These are phyloP conservation scores for Fusarium nelsonii DNA, from an alignment of 2,329 filamentous ascomycete genomes.

Conservation along the genomic window DNA sequence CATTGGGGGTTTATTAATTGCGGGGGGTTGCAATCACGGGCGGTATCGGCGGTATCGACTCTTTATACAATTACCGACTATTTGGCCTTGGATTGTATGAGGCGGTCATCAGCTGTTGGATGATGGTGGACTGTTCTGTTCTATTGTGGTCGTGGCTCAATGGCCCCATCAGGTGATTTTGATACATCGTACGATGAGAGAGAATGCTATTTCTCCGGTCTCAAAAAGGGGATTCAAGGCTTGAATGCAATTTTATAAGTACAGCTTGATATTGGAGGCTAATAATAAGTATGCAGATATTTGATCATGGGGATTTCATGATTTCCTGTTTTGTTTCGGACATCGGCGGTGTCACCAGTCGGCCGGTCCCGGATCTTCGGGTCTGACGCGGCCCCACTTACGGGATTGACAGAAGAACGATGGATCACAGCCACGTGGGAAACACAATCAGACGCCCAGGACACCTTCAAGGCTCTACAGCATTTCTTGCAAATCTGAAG, in stretches of 20 bases:
- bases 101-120: constrained; percentile 20
- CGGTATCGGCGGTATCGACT: constrained; percentile 39
- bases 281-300: not conserved
- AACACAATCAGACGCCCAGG: too few relatives aligned
- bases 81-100: constrained; percentile 1
- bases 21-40: constrained; percentile 19
- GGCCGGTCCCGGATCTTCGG: constrained; percentile 14
- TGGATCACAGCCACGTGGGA: not conserved
- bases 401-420: not conserved
- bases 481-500: not conserved
- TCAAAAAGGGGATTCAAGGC: not conserved
- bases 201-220: constrained; percentile 30
- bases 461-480: not conserved
- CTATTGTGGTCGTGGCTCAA: constrained; percentile 24
- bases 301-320: not conserved
- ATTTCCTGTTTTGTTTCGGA: not conserved
- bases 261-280: not conserved
- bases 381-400: constrained; percentile 11
- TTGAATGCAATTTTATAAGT: not conserved
- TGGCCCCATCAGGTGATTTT: constrained; percentile 39
- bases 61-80: constrained; percentile 31
- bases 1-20: constrained; percentile 30
- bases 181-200: constrained; percentile 34
- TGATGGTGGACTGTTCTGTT: constrained; percentile 41
- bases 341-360: not conserved